These are phyloP conservation scores for Paraconiothyrium sp. DNA, from an alignment of 2,329 filamentous ascomycete genomes.

Conservation along the genomic window DNA sequence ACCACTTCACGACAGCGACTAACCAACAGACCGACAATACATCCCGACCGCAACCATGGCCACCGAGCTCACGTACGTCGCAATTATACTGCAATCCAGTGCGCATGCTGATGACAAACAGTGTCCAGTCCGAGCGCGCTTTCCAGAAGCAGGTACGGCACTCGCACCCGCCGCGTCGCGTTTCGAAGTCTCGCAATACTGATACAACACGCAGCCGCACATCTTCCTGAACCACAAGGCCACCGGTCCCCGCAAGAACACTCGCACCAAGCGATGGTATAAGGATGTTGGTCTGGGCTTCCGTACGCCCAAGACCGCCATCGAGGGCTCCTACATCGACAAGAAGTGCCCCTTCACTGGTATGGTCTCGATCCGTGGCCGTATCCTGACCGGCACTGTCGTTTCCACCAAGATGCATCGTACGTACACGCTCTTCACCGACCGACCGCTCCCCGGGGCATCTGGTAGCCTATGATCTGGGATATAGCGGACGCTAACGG, in stretches of 20 bases:
- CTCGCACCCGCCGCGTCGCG: constrained; percentile 24
- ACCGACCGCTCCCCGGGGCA: constrained; percentile 3
- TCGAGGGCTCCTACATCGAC: constrained; percentile 99
- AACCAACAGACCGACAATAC: constrained; percentile 44
- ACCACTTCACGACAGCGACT: constrained; percentile 27
- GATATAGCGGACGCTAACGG: constrained; percentile 31
- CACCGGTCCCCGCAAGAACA: constrained; percentile 67
- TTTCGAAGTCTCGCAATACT: constrained; percentile 34
- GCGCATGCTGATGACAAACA: constrained; percentile 64
- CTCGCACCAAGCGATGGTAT: constrained; percentile 82
- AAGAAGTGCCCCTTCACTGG: constrained; percentile 99
- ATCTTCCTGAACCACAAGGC: constrained; percentile 99
- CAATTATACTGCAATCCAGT: constrained; percentile 14
- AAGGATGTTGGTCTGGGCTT: constrained; percentile 99
- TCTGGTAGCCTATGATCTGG: constrained; percentile 3
- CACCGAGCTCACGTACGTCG: constrained; percentile 55
- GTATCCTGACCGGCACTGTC: constrained; percentile 99
- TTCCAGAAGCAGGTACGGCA: constrained; percentile 79
- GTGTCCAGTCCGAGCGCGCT: constrained; percentile 99
- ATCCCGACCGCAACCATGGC: constrained; percentile 53
- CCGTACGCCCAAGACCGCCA: constrained; percentile 97
- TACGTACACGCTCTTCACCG: constrained; percentile 40
- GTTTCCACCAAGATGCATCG: constrained; percentile 99
- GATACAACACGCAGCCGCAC: constrained; percentile 77
- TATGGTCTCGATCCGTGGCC: constrained; percentile 98